phyloP scores from a whole-genome alignment of 805 yeast genomes.

The Phaffomyces antillensis region DNA sequence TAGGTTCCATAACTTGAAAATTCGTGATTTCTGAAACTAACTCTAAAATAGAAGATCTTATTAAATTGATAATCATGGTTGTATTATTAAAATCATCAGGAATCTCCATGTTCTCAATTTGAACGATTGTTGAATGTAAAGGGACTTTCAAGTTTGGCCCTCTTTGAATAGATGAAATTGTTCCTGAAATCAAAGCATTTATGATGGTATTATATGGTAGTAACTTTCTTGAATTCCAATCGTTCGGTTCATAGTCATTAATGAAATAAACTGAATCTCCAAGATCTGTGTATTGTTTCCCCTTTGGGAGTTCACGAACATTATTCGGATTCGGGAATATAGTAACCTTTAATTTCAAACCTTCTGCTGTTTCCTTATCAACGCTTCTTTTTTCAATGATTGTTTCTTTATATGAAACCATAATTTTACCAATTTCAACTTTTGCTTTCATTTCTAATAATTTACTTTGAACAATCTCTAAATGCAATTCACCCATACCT shows the following conservation, averaged over 20 bases:
- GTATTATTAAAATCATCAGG: slow-evolving; percentile 41
- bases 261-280: slow-evolving; percentile 29
- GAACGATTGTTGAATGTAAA: slow-evolving; percentile 52
- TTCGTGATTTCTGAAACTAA: slow-evolving; percentile 26
- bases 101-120: slow-evolving; percentile 40
- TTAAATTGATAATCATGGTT: slow-evolving; percentile 35
- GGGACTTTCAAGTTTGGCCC: slow-evolving; percentile 53
- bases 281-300: slow-evolving; percentile 23
- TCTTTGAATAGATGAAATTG: slow-evolving; percentile 52
- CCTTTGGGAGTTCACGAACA: slow-evolving; percentile 19
- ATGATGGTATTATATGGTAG: slow-evolving; percentile 48
- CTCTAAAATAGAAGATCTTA: slow-evolving; percentile 38
- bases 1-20: slow-evolving; percentile 73
- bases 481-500: slow-evolving; percentile 96
- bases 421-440: slow-evolving; percentile 73
- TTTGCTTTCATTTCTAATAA: slow-evolving; percentile 78
- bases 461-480: slow-evolving; percentile 81
- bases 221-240: slow-evolving; percentile 24
- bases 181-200: slow-evolving; percentile 51
- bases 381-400: slow-evolving; percentile 18
- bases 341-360: slow-evolving; percentile 22
- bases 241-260: slow-evolving; percentile 23
- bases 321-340: slow-evolving; percentile 28
- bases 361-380: slow-evolving; percentile 16
- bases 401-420: slow-evolving; percentile 86